Percentiles rank a stretch among this genome's conserved stretches.
These are phyloP conservation scores for Danielia oregonensis DNA, from an alignment of 805 yeast species.

Conservation along the genomic window DNA sequence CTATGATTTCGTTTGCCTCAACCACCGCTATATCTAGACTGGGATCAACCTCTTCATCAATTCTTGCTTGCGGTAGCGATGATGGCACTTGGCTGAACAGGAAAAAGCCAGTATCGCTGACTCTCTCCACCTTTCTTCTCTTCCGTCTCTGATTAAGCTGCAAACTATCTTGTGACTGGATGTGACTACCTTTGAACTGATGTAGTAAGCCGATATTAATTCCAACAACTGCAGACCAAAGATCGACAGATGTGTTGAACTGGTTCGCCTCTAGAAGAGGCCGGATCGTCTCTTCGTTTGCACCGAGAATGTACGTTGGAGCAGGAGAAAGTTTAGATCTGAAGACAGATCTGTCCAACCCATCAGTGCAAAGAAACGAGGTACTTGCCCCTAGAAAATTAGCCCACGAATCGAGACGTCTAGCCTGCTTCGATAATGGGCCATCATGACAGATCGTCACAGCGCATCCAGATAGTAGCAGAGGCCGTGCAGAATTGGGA, in stretches of 20 bases:
- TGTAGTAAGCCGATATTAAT: background rate
- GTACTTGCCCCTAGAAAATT: slow-evolving; percentile 8
- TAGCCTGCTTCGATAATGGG: slow-evolving; percentile 4
- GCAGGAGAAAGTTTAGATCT: no score
- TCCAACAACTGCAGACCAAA: slow-evolving; percentile 11
- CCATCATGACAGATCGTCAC: slow-evolving; percentile 7
- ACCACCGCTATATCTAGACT: background rate
- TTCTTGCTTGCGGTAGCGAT: no score
- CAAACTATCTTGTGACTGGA: background rate
- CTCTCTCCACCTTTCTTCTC: slow-evolving; percentile 30
- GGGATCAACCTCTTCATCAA: background rate
- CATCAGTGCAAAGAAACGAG: slow-evolving; percentile 1
- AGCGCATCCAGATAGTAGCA: slow-evolving; percentile 12
- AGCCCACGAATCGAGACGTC: slow-evolving; percentile 13
- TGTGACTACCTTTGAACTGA: background rate
- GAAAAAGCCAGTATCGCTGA: slow-evolving; percentile 32
- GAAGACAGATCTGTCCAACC: no score
- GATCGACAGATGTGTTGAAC: slow-evolving; percentile 4
- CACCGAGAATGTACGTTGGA: no score
- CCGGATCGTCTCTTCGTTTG: no score
- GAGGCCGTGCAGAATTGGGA: slow-evolving; percentile 12
- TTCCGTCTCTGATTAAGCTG: slow-evolving; percentile 18
- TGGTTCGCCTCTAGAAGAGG: slow-evolving; percentile 1
- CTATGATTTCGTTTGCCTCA: no score
- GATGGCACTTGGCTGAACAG: slow-evolving; percentile 16